Evolutionary conservation across 225 moss, liverwort and hornwort genomes (phyloP).

Genomic region (Rhytidiadelphus loreus): DNA sequence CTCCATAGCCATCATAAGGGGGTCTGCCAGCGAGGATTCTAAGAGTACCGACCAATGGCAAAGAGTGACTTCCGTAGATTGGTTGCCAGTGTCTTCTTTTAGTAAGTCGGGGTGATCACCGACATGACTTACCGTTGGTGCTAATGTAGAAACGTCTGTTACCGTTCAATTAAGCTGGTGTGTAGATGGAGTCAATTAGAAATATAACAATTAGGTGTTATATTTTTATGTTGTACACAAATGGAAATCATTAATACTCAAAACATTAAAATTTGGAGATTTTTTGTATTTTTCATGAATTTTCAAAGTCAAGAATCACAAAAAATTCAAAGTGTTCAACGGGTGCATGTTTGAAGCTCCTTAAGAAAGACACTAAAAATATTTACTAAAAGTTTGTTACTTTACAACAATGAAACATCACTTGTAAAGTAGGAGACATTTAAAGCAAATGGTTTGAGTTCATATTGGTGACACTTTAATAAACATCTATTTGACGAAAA

Average conservation of each 20-base stretch:
- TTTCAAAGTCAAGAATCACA: background rate
- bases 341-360: background rate
- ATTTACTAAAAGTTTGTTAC: background rate
- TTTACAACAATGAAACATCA: background rate
- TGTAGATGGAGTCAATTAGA: background rate
- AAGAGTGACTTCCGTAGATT: background rate
- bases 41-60: background rate
- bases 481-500: background rate
- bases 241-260: background rate
- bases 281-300: background rate
- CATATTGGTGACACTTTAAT: background rate
- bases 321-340: background rate
- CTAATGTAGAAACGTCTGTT: background rate
- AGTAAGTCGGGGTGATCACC: background rate
- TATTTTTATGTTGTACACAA: background rate
- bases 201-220: background rate
- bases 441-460: background rate
- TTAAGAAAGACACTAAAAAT: fast-evolving
- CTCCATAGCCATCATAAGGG: background rate
- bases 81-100: background rate
- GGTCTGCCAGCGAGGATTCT: background rate
- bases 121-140: background rate
- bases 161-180: background rate
- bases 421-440: background rate
- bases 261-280: background rate